Evolutionary conservation across 1,139 yeast genomes (phyloP).

Genomic region (Tardiomyces digboiensis): DNA sequence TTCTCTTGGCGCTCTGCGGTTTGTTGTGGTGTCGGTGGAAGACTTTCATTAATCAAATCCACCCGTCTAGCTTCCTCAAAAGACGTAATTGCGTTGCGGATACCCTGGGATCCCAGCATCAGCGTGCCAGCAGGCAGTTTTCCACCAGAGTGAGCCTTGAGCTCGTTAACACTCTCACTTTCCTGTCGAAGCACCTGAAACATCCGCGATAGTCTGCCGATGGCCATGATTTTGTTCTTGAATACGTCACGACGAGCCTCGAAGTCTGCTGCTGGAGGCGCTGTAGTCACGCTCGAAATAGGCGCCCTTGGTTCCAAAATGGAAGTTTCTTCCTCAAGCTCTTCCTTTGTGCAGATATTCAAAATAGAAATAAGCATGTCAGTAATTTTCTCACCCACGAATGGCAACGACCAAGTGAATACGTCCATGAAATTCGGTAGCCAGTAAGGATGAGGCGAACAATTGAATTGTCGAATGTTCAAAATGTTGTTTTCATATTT

Average conservation of each 20-base stretch:
- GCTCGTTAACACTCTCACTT: constrained; percentile 75
- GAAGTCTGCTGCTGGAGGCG: constrained; percentile 3
- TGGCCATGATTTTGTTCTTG: constrained; percentile 86
- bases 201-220: constrained; percentile 92
- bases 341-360: constrained; percentile 94
- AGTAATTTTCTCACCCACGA: constrained; percentile 92
- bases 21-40: constrained; percentile 77
- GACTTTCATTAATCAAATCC: constrained; percentile 74
- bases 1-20: constrained; percentile 37
- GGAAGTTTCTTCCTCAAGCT: constrained; percentile 62
- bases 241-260: constrained; percentile 49
- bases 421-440: constrained; percentile 97
- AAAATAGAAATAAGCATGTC: constrained; percentile 88
- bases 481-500: constrained; percentile 84
- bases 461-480: constrained; percentile 92
- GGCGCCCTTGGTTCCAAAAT: constrained; percentile 1
- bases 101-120: constrained; percentile 73
- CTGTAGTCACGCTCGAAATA: constrained; percentile 13
- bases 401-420: constrained; percentile 95
- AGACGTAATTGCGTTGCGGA: constrained; percentile 55
- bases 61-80: constrained; percentile 83
- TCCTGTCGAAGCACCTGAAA: constrained; percentile 84
- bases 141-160: constrained; percentile 62
- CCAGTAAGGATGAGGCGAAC: constrained; percentile 96
- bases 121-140: constrained; percentile 82